Base-by-base conservation (phyloP, 2,329 filamentous ascomycete species). In the Aspergillus texensis region DNA sequence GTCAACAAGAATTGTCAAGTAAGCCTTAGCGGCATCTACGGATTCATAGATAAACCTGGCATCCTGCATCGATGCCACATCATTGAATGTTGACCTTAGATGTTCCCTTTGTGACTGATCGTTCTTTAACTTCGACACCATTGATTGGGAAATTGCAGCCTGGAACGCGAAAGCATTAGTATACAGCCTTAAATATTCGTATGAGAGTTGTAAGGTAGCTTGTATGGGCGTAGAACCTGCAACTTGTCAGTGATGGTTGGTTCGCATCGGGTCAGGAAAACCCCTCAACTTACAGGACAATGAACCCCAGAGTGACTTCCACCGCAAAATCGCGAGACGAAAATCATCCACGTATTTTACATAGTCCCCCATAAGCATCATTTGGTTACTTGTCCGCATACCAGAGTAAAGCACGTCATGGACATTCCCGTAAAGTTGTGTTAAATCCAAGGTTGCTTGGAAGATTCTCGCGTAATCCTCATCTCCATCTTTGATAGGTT, bases 341-440 rank as follows among this genome's bases (percentile, higher is more conserved):
- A 91, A 91, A 71, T 92, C 90, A 68, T 92, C 90, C 65, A 92
- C 89, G 67, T 91, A 91, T 71, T 91, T 88, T 65, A 91, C 89
- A 71, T 91, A 91, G 68, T 90, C 87, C 1, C 89, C 89, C 70
- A 88, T 88, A 32, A 90, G 80, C 77, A 91, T 90, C 65, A 89
- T 85, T 62, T 91, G 87, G 72, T 89, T 88, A 61, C 88, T 88
- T 48, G 89, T 88, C 21, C 87, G 87, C 58, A 88, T 89, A 8
- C 89, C 90, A 0, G 89, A 90, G 73, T 92, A 92, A 1, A 92
- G 77, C 0, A 91, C 87, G 70, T 92, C 89, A 62, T 92, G 89
- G 0, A 91, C 89, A 68, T 91, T 92, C 24, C 88, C 88, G 71
- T 91, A 91, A 1, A 92, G 81, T 67, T 91, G 87, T 0, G 89